Evolutionary conservation across 139 green algal species (phyloP).

Genomic region (Diplosphaera chodatii): DNA sequence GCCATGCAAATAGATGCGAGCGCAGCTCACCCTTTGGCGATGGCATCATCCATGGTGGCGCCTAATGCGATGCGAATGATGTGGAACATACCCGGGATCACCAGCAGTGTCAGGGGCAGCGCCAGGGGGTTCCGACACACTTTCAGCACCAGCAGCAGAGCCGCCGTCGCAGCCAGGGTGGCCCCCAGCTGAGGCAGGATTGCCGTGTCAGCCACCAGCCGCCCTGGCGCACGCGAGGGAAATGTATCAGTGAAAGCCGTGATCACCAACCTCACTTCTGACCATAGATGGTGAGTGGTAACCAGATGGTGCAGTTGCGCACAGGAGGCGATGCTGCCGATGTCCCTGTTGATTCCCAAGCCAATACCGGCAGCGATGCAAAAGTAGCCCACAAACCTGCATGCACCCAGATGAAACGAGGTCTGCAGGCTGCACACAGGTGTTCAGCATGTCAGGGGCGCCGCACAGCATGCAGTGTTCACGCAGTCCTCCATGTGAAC

Average conservation of each 20-base stretch:
- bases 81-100: slow-evolving; percentile 47
- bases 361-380: slow-evolving; percentile 52
- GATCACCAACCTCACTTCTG: too few relatives aligned
- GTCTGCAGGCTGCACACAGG: too few relatives aligned
- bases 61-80: slow-evolving; percentile 30
- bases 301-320: too few relatives aligned
- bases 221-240: slow-evolving; percentile 18
- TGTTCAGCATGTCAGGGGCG: too few relatives aligned
- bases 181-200: slow-evolving; percentile 48
- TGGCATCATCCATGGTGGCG: slow-evolving; percentile 36
- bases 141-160: slow-evolving; percentile 46
- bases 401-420: too few relatives aligned
- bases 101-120: slow-evolving; percentile 45
- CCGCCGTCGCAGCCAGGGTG: slow-evolving; percentile 25
- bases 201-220: slow-evolving; percentile 19
- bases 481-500: too few relatives aligned
- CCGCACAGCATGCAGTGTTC: too few relatives aligned
- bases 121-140: slow-evolving; percentile 39
- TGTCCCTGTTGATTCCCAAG: slow-evolving; percentile 30
- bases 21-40: too few relatives aligned
- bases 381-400: slow-evolving; percentile 40
- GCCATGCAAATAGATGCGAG: too few relatives aligned
- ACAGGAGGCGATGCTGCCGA: slow-evolving; percentile 21
- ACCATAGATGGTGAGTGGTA: too few relatives aligned
- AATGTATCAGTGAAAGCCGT: too few relatives aligned